Percentiles rank a stretch among this genome's conserved stretches.
Conservation (phyloP, 345 rosid genomes). For the Psidium friedrichsthalianum region DNA sequence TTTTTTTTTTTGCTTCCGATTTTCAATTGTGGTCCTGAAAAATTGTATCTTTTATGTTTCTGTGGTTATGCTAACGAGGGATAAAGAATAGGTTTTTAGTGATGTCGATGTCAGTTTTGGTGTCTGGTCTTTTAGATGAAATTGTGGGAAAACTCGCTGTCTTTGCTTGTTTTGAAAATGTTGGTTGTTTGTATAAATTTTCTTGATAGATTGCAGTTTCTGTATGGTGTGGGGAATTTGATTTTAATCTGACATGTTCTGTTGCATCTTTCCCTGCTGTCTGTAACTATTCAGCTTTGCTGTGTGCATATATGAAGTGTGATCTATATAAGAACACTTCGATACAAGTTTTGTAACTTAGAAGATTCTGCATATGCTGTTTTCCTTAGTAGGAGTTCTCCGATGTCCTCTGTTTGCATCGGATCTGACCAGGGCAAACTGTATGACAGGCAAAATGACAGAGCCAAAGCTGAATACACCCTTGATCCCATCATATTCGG, state of each 20-base stretch:
- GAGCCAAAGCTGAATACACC: not conserved
- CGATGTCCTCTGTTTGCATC: not conserved
- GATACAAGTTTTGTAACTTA: not conserved
- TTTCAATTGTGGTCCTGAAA: not conserved
- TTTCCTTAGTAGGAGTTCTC: not conserved
- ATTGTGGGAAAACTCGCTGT: not conserved
- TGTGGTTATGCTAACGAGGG: not conserved
- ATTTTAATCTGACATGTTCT: not conserved
- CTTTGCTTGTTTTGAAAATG: not conserved
- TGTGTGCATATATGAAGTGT: not conserved
- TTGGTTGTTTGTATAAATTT: not conserved
- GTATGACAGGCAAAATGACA: conserved; percentile 2
- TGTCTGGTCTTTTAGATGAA: not conserved
- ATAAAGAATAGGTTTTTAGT: not conserved
- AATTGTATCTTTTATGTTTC: not conserved
- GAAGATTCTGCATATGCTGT: not conserved
- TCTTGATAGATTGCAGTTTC: not conserved
- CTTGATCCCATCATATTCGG: not conserved
- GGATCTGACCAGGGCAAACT: not conserved
- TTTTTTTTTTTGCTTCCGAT: not conserved
- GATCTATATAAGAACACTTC: not conserved
- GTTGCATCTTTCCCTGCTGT: not conserved
- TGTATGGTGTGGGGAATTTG: not conserved
- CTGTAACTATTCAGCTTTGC: not conserved
- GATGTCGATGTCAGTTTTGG: not conserved